Conservation (phyloP, 169 alveolate species). For the Plasmodium relictum region DNA sequence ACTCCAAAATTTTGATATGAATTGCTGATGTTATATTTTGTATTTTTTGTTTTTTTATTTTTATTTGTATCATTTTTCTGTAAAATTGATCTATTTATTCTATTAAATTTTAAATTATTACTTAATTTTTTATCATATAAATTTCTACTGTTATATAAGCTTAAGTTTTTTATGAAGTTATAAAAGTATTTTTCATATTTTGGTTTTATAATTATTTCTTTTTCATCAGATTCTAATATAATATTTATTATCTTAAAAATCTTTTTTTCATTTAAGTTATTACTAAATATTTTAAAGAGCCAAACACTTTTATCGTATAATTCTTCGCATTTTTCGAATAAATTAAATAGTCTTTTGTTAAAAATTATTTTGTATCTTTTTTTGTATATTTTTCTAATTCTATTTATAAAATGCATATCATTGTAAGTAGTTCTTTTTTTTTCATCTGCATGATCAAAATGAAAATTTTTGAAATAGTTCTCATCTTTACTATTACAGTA, state of each 20-base stretch:
- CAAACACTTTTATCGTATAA: slow-evolving; percentile 68
- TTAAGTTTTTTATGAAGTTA: slow-evolving; percentile 39
- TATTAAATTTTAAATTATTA: slow-evolving; percentile 26
- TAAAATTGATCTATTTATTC: slow-evolving; percentile 16
- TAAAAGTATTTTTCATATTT: slow-evolving; percentile 73
- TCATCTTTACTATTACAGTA: slow-evolving; percentile 66
- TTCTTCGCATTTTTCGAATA: slow-evolving; percentile 68
- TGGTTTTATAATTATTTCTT: slow-evolving; percentile 55
- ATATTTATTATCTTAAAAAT: slow-evolving; percentile 44
- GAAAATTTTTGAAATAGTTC: slow-evolving; percentile 63
- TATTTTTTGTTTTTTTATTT: slow-evolving; percentile 5
- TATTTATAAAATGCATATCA: slow-evolving; percentile 27
- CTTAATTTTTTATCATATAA: slow-evolving; percentile 20
- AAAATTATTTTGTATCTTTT: slow-evolving; percentile 67
- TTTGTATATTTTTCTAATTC: slow-evolving; percentile 39
- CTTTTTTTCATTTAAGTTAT: slow-evolving; percentile 39
- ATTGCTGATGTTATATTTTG: slow-evolving; percentile 12
- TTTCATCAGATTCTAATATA: slow-evolving; percentile 74
- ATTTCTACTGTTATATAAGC: slow-evolving; percentile 19
- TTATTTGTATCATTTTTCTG: slow-evolving; percentile 3
- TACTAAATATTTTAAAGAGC: slow-evolving; percentile 43
- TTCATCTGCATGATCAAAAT: slow-evolving; percentile 4
- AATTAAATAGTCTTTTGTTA: slow-evolving; percentile 48
- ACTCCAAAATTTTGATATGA: slow-evolving; percentile 29
- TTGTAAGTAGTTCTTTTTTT: slow-evolving; percentile 29